Evolutionary conservation across 257 asterid species (phyloP).

Genomic region (Cynanchum wilfordii): DNA sequence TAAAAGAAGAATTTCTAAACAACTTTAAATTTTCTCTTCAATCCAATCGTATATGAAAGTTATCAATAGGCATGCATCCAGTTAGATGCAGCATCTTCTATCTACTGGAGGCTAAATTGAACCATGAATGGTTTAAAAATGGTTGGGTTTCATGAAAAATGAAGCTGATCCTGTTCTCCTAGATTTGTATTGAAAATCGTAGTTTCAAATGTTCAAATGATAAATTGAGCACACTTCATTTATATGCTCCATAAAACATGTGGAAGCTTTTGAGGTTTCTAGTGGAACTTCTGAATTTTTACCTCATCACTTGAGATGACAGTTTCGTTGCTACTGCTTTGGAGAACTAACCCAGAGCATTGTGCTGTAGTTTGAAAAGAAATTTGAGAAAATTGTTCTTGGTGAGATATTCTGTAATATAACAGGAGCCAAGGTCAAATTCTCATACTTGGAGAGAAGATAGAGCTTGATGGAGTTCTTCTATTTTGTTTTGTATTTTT

Average conservation of each 20-base stretch:
- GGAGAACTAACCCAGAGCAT: background rate
- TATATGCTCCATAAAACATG: background rate
- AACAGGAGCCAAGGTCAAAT: too few relatives aligned
- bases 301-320: background rate
- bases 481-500: background rate
- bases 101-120: background rate
- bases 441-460: too few relatives aligned
- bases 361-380: background rate
- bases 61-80: background rate
- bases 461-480: background rate
- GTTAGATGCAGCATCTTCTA: background rate
- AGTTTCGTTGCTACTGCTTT: background rate
- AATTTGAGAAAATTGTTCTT: background rate
- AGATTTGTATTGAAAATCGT: background rate
- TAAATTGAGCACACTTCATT: background rate
- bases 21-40: background rate
- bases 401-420: background rate
- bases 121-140: background rate
- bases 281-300: background rate
- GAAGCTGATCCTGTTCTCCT: too few relatives aligned
- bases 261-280: background rate
- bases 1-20: too few relatives aligned
- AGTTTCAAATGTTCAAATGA: background rate
- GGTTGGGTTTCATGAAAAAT: background rate
- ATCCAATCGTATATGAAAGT: background rate